Evolutionary conservation across 2,329 filamentous ascomycete genomes (phyloP), one percentile per base, ranked within the genome.

Genomic region (Phaeomoniella chlamydospora): DNA sequence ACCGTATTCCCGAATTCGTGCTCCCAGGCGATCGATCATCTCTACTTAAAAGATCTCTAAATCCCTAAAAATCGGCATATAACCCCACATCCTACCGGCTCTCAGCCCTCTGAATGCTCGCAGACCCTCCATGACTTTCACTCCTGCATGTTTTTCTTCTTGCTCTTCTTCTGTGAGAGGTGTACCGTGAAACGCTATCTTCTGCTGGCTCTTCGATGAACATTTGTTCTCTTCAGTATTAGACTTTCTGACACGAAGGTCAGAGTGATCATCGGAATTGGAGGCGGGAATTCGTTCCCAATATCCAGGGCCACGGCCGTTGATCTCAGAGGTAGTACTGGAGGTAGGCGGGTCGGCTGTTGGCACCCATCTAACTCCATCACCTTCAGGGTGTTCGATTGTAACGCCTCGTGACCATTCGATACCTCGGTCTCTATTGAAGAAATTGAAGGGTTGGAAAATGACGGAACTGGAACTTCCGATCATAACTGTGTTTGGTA

Each of bases 401-500:
- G 14, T 34, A 6, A 34, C 18, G 16, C 32, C 32, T 17, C 12
- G 16, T 9, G 14, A 12, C 15, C 18, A 34, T 16, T 34, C 18
- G 9, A 15, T 34, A 9, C 14, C 15, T 16, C 32, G 32, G 16
- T 44, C 43, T 12, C 36, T 29, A 31, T 43, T 41, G 16, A 43
- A 43, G 33, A 43, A 44, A 32, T 44, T 44, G 29, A 43, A 43
- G 17, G 43, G 43, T 37, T 41, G 33, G 31, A 44, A 43, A 37
- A 44, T 14, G 15, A 44, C 39, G 16, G 39, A 39, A 18, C 41
- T 43, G 10, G 41, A 38, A 15, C 38, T 41, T 11, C 40, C 42
- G 35, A 39, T 39, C 41, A 51, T 52, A 37, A 55, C 33, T 9
- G 52, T 55, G 31, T 51, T 49, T n/a, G 52, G 52, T 1, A 60